Percentiles rank a stretch among this genome's conserved stretches.
Evolutionary conservation across 139 green algal genomes (phyloP).

Genomic region (Choricystis sp.): DNA sequence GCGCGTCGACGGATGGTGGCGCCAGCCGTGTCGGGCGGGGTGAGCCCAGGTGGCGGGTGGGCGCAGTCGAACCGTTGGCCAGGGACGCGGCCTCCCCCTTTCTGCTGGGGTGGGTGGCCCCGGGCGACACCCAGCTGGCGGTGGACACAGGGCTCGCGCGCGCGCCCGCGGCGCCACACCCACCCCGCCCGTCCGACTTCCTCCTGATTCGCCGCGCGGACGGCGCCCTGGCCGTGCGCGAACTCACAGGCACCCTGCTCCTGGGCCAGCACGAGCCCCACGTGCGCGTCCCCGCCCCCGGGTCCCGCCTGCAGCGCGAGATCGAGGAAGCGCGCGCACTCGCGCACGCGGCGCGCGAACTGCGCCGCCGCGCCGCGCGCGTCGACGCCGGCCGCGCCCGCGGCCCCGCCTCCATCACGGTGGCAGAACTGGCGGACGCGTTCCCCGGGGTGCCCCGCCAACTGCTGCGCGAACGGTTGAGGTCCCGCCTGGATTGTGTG

Average conservation of each 20-base stretch:
- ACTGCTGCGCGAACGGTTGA: background rate
- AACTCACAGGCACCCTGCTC: slow-evolving; percentile 37
- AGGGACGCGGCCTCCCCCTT: slow-evolving; percentile 43
- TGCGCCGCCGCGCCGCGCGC: slow-evolving; percentile 2
- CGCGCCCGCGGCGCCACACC: slow-evolving; percentile 32
- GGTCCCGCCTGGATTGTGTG: background rate
- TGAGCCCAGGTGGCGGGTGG: slow-evolving; percentile 22
- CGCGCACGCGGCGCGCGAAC: slow-evolving; percentile 10
- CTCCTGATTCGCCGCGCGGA: slow-evolving; percentile 39
- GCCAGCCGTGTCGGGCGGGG: slow-evolving; percentile 8
- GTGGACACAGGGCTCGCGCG: slow-evolving; percentile 39
- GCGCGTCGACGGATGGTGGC: slow-evolving; percentile 18
- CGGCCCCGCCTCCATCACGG: background rate
- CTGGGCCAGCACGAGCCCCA: slow-evolving; percentile 58
- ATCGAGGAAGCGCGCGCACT: slow-evolving; percentile 9
- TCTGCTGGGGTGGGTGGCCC: slow-evolving; percentile 21
- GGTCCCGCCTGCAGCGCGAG: slow-evolving; percentile 13
- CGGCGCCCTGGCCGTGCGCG: slow-evolving; percentile 39
- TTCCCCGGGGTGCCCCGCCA: background rate
- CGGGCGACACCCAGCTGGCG: slow-evolving; percentile 21
- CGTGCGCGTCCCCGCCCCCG: slow-evolving; percentile 14
- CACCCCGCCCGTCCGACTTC: slow-evolving; percentile 44
- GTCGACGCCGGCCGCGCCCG: too few species aligned
- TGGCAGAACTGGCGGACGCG: background rate
- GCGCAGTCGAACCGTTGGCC: slow-evolving; percentile 30